Evolutionary conservation across 2,329 filamentous ascomycete species (phyloP).

Genomic region (Colletotrichum sp.): DNA sequence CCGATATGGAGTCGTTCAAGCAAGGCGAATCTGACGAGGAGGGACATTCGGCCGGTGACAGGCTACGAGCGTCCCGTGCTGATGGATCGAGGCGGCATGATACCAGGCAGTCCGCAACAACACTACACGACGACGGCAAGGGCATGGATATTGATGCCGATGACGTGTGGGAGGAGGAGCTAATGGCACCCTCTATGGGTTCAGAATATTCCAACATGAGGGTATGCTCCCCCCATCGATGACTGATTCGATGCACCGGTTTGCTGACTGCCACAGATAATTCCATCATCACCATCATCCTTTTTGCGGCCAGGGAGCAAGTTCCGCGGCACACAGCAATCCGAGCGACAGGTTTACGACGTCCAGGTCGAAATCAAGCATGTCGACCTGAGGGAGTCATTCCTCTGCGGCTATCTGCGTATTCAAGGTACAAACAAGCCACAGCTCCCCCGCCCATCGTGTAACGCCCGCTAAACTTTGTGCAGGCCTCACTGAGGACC

Average conservation of each 20-base stretch:
- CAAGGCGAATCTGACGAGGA: constrained; percentile 44
- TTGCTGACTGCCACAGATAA: constrained; percentile 53
- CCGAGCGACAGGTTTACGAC: constrained; percentile 90
- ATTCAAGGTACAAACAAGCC: constrained; percentile 76
- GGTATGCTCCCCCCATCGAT: constrained; percentile 28
- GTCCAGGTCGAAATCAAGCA: constrained; percentile 98
- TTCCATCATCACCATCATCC: constrained; percentile 82
- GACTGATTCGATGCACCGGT: background rate
- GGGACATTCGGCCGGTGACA: background rate
- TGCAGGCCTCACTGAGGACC: constrained; percentile 88
- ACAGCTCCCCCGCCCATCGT: constrained; percentile 18
- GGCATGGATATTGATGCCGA: constrained; percentile 28
- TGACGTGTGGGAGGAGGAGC: constrained; percentile 29
- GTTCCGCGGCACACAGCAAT: constrained; percentile 91
- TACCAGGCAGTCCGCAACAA: background rate
- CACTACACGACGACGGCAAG: constrained; percentile 16
- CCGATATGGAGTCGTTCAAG: constrained; percentile 40
- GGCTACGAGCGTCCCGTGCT: background rate
- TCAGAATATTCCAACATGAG: constrained; percentile 40
- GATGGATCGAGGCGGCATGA: background rate
- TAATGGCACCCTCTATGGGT: constrained; percentile 40
- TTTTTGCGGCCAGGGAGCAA: constrained; percentile 86
- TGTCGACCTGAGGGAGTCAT: constrained; percentile 92
- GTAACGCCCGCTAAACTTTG: background rate
- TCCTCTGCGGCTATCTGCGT: constrained; percentile 90